Percentiles rank a stretch among this genome's conserved stretches.
Evolutionary conservation across 116 monocot genomes (phyloP).

Genomic region (Trichopus zeylanicus): DNA sequence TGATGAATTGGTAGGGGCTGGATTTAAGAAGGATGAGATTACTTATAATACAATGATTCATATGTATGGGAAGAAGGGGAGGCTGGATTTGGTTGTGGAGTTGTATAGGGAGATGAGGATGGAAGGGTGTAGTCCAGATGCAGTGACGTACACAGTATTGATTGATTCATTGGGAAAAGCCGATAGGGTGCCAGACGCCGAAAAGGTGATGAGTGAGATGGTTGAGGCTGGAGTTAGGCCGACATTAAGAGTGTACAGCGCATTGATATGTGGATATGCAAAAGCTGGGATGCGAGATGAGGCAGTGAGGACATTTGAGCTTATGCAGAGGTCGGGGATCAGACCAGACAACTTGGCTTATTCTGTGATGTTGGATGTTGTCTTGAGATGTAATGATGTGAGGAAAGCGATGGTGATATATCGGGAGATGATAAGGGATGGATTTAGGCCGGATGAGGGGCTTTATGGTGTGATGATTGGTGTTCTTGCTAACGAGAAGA

Average conservation of each 20-base stretch:
- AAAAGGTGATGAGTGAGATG: slow-evolving; percentile 72
- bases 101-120: slow-evolving; percentile 67
- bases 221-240: slow-evolving; percentile 54
- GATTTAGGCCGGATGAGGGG: slow-evolving; percentile 52
- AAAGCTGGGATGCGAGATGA: slow-evolving; percentile 74
- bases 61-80: slow-evolving; percentile 89
- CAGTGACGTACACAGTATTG: slow-evolving; percentile 88
- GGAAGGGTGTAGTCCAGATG: slow-evolving; percentile 62
- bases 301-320: slow-evolving; percentile 69
- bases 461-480: slow-evolving; percentile 55
- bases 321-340: slow-evolving; percentile 72
- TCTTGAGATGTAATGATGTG: slow-evolving; percentile 46
- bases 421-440: slow-evolving; percentile 53
- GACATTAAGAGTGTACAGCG: slow-evolving; percentile 71
- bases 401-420: slow-evolving; percentile 66
- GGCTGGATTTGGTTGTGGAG: slow-evolving; percentile 46
- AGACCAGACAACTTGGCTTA: slow-evolving; percentile 75
- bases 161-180: slow-evolving; percentile 84
- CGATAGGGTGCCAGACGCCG: slow-evolving; percentile 56
- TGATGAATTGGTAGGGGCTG: slow-evolving; percentile 60
- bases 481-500: slow-evolving; percentile 30
- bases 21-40: slow-evolving; percentile 83
- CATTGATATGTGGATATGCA: slow-evolving; percentile 86
- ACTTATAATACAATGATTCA: slow-evolving; percentile 94
- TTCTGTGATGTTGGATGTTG: slow-evolving; percentile 65